Evolutionary conservation across 1,139 yeast genomes (phyloP).

Genomic region (Magnusiomyces sp.): DNA sequence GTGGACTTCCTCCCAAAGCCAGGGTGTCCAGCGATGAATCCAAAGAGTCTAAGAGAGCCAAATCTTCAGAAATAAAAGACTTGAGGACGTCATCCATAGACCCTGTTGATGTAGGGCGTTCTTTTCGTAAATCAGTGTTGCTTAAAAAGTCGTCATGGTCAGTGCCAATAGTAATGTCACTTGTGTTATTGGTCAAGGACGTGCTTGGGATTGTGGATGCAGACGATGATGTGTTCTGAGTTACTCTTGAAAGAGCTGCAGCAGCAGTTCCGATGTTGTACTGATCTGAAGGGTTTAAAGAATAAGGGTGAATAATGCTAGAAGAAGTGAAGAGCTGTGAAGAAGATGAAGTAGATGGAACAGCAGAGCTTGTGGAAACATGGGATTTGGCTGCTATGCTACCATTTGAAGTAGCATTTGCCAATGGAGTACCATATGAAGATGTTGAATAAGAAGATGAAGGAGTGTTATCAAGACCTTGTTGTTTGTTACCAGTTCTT

Average conservation of each 20-base stretch:
- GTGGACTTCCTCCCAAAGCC: no score
- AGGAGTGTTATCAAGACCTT: no score
- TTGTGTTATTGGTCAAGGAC: not conserved
- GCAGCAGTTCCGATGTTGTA: not conserved
- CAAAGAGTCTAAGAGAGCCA: not conserved
- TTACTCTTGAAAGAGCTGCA: not conserved
- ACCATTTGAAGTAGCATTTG: no score
- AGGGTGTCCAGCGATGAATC: not conserved
- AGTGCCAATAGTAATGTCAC: not conserved
- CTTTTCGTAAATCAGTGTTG: not conserved
- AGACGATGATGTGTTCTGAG: not conserved
- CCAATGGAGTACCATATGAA: no score
- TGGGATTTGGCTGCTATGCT: not conserved
- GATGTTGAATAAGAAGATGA: no score
- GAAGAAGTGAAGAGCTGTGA: no score
- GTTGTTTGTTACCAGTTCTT: no score
- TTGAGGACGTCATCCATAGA: constrained; percentile 2
- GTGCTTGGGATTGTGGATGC: not conserved
- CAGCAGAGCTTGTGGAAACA: not conserved
- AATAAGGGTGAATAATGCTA: no score
- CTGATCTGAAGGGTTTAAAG: not conserved
- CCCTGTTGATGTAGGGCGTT: not conserved
- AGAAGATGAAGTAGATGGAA: not conserved
- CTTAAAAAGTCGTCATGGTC: not conserved
- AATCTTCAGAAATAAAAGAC: constrained; percentile 2